phyloP scores from a whole-genome alignment of 2,329 filamentous ascomycete species.

The Clonostachys rhizophaga region DNA sequence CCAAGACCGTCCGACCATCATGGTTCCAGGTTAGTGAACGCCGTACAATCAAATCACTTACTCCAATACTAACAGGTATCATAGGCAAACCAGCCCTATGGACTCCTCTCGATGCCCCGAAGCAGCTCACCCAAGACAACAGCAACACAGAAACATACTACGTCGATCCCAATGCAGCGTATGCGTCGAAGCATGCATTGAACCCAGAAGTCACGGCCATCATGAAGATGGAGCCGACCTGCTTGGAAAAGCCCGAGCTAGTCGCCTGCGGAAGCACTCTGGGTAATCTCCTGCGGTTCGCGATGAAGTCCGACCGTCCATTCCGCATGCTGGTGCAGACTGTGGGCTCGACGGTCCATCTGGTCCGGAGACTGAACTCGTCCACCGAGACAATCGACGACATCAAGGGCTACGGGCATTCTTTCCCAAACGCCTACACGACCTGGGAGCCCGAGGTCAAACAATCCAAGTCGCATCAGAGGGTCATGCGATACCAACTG shows the following conservation, averaged over 20 bases:
- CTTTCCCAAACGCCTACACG: conserved; percentile 63
- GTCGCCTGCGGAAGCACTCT: conserved; percentile 58
- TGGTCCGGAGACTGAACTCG: conserved; percentile 57
- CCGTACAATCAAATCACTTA: neutral
- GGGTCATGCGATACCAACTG: conserved; percentile 55
- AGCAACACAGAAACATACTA: conserved; percentile 35
- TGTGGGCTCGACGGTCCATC: conserved; percentile 46
- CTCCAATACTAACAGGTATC: conserved; percentile 2
- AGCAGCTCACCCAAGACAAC: conserved; percentile 32
- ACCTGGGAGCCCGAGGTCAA: conserved; percentile 51
- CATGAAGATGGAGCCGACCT: conserved; percentile 13
- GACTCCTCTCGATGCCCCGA: conserved; percentile 31
- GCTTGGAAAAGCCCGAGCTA: conserved; percentile 39
- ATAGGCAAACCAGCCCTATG: conserved; percentile 45
- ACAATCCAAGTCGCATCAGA: conserved; percentile 56
- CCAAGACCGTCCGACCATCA: conserved; percentile 13
- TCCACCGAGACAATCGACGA: conserved; percentile 49
- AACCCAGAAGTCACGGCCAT: conserved; percentile 42
- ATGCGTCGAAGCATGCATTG: conserved; percentile 40
- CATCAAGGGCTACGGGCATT: conserved; percentile 59
- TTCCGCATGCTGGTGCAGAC: conserved; percentile 54
- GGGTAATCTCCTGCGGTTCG: conserved; percentile 52
- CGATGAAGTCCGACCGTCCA: conserved; percentile 29
- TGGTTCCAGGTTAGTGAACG: conserved; percentile 22
- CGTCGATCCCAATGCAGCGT: conserved; percentile 49